These are phyloP conservation scores for Hygrocybe coccinea DNA, from an alignment of 768 basidiomycete genomes.

Conservation along the genomic window DNA sequence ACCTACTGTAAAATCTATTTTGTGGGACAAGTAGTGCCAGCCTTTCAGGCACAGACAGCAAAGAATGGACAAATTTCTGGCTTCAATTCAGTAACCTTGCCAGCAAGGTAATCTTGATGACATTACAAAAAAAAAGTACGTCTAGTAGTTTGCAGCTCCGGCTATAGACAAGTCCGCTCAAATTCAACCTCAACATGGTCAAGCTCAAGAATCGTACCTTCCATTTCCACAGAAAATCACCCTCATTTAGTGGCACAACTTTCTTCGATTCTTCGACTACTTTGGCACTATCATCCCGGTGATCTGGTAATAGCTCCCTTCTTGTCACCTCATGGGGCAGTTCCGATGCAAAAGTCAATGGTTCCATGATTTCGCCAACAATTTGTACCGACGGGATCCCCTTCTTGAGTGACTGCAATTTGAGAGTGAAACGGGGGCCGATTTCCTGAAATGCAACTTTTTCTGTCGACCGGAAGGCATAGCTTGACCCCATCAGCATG, in stretches of 20 bases:
- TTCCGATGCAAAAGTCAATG: conserved; percentile 47
- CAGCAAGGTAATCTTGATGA: too few relatives aligned
- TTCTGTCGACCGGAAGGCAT: conserved; percentile 87
- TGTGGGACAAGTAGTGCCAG: too few relatives aligned
- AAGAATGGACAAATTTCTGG: too few relatives aligned
- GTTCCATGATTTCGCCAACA: conserved; percentile 57
- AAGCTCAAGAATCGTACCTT: conserved; percentile 55
- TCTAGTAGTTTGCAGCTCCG: conserved; percentile 88
- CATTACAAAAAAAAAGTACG: conserved; percentile 84
- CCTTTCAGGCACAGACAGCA: too few relatives aligned
- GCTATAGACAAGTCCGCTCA: conserved; percentile 41
- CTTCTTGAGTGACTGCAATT: conserved; percentile 83
- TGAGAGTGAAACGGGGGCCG: conserved; percentile 94
- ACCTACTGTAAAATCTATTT: too few relatives aligned
- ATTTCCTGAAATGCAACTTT: conserved; percentile 95
- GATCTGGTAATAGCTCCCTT: conserved; percentile 5
- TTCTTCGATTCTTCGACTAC: conserved; percentile 17
- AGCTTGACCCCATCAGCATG: conserved; percentile 40
- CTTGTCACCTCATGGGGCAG: neutral
- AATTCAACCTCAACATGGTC: neutral
- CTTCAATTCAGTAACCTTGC: too few relatives aligned
- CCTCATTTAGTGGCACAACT: conserved; percentile 57
- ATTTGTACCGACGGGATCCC: conserved; percentile 79
- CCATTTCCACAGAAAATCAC: conserved; percentile 86
- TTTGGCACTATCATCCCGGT: conserved; percentile 9